Percentiles rank a stretch among this genome's conserved stretches.
Conservation (phyloP, 176 grass and related monocot genomes). For the Cymbopogon citratus region DNA sequence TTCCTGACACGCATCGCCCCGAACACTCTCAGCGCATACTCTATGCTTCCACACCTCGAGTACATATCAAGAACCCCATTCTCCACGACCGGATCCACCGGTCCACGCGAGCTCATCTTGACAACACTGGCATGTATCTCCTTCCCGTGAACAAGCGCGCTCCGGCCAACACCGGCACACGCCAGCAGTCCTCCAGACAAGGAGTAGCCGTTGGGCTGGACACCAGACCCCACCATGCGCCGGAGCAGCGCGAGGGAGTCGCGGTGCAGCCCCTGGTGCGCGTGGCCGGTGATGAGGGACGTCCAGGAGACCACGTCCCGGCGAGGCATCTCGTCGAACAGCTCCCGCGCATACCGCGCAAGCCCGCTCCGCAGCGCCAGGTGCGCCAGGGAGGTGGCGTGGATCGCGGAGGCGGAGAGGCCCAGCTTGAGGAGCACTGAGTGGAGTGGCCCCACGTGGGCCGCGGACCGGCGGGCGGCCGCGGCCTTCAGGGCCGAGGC, state of each 20-base stretch:
- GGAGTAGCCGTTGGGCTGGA: slow-evolving; percentile 40
- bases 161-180: slow-evolving; percentile 17
- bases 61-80: slow-evolving; percentile 65
- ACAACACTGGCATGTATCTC: slow-evolving; percentile 50
- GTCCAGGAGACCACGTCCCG: slow-evolving; percentile 60
- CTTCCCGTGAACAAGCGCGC: slow-evolving; percentile 26
- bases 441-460: slow-evolving; percentile 26
- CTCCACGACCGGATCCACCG: slow-evolving; percentile 32
- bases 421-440: slow-evolving; percentile 39
- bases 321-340: slow-evolving; percentile 54
- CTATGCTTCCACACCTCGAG: slow-evolving; percentile 18
- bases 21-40: slow-evolving; percentile 30
- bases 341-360: slow-evolving; percentile 1
- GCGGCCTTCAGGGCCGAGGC: slow-evolving; percentile 33
- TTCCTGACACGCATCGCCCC: slow-evolving; percentile 30
- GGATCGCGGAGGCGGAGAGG: slow-evolving; percentile 29
- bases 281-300: slow-evolving; percentile 51
- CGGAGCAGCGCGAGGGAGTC: slow-evolving; percentile 22
- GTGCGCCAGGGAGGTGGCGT: slow-evolving; percentile 32
- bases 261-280: slow-evolving; percentile 20
- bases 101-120: slow-evolving; percentile 15
- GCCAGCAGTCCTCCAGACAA: slow-evolving; percentile 41
- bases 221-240: slow-evolving; percentile 14
- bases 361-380: slow-evolving; percentile 25
- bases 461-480: neutral